These are phyloP conservation scores for Drosera capensis DNA, from an alignment of 148 eudicot species.

Conservation along the genomic window DNA sequence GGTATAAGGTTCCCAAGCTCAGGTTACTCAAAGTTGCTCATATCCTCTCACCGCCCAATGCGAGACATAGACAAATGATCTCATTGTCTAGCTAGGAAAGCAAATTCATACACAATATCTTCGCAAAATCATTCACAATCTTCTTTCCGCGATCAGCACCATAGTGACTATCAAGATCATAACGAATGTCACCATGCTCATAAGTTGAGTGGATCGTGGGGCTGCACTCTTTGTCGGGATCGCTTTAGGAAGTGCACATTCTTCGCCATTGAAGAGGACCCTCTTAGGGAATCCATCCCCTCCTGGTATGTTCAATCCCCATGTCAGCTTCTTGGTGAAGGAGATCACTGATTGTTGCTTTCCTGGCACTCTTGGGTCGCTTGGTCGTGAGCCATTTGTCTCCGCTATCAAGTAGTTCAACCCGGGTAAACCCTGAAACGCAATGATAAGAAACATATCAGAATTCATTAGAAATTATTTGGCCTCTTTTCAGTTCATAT, in stretches of 20 bases:
- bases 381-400: constrained; percentile 29
- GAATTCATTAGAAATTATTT: constrained; percentile 20
- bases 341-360: constrained; percentile 47
- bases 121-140: too few species aligned
- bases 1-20: too few species aligned
- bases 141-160: too few species aligned
- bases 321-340: constrained; percentile 24
- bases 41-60: too few species aligned
- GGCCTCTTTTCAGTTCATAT: too few species aligned
- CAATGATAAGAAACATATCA: not conserved
- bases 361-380: constrained; percentile 35
- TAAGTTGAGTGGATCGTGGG: not conserved
- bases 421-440: constrained; percentile 30
- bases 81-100: too few species aligned
- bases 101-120: too few species aligned
- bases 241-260: constrained; percentile 37
- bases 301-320: constrained; percentile 11
- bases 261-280: constrained; percentile 51
- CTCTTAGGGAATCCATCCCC: constrained; percentile 42
- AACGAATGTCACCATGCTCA: not conserved
- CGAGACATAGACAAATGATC: too few species aligned
- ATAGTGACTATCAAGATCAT: not conserved
- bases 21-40: too few species aligned
- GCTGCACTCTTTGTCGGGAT: constrained; percentile 19
- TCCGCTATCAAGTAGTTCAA: constrained; percentile 29